phyloP scores from a whole-genome alignment of 345 rosid genomes.

The Anacardium occidentale region DNA sequence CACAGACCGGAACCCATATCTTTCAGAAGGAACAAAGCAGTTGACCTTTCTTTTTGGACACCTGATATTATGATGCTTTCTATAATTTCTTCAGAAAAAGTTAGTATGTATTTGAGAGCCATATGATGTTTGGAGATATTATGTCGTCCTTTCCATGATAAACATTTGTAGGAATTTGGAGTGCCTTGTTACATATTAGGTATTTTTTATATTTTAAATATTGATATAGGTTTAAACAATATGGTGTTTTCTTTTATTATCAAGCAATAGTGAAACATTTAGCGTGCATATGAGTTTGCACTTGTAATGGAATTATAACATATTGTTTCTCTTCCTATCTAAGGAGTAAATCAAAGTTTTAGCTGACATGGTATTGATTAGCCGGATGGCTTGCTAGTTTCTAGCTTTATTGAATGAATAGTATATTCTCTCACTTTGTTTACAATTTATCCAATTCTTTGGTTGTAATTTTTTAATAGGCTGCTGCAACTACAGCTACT shows the following conservation, averaged over 20 bases:
- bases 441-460: not conserved
- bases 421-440: not conserved
- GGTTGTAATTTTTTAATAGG: constrained; percentile 43
- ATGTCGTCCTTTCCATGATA: not conserved
- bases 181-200: not conserved
- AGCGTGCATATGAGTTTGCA: not conserved
- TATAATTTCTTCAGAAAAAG: too few species aligned
- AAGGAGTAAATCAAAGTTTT: not conserved
- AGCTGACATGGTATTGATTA: not conserved
- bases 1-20: constrained; percentile 77
- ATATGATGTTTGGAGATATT: not conserved
- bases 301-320: not conserved
- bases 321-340: not conserved
- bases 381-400: not conserved
- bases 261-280: not conserved
- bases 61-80: too few species aligned
- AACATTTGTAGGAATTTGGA: not conserved
- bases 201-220: not conserved
- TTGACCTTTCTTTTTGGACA: constrained; percentile 28
- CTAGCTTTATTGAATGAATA: not conserved
- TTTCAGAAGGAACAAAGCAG: constrained; percentile 93
- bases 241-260: not conserved
- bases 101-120: too few species aligned
- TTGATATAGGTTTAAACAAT: not conserved
- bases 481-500: constrained; percentile 81